Percentiles rank a stretch among this genome's conserved stretches.
Evolutionary conservation across 2,329 filamentous ascomycete genomes (phyloP).

Genomic region (Scedosporium minutisporum): DNA sequence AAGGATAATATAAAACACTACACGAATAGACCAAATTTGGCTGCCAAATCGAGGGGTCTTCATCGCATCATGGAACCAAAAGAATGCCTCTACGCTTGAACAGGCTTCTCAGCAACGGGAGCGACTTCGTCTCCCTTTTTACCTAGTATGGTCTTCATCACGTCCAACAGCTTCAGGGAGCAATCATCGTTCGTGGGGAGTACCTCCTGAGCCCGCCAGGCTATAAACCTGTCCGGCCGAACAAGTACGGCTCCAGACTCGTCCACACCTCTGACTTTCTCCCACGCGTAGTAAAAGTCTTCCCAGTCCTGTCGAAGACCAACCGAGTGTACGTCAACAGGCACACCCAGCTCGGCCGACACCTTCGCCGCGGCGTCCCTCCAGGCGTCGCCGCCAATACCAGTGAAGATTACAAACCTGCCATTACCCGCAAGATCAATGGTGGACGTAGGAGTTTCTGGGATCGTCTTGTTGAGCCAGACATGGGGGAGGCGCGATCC

Average conservation of each 20-base stretch:
- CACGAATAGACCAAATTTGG: too few relatives aligned
- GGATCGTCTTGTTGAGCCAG: conserved; percentile 45
- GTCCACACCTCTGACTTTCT: conserved; percentile 37
- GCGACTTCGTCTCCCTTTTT: background rate
- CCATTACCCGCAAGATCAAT: conserved; percentile 51
- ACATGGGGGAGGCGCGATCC: conserved; percentile 51
- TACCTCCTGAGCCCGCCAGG: conserved; percentile 31
- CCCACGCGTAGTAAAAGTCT: conserved; percentile 55
- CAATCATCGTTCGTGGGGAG: background rate
- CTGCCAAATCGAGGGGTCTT: too few relatives aligned
- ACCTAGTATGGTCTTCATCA: conserved; percentile 7
- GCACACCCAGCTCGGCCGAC: conserved; percentile 28
- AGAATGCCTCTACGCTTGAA: too few relatives aligned
- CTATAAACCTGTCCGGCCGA: conserved; percentile 49
- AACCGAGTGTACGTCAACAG: conserved; percentile 40
- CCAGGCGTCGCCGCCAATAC: conserved; percentile 48
- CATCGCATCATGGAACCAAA: too few relatives aligned
- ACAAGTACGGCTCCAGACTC: conserved; percentile 50
- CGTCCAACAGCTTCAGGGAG: conserved; percentile 1
- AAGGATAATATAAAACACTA: too few relatives aligned
- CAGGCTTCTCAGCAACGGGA: too few relatives aligned
- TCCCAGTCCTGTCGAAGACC: conserved; percentile 50
- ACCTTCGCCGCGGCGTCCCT: conserved; percentile 34
- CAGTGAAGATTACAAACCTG: conserved; percentile 38
- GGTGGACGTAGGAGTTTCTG: conserved; percentile 40